Evolutionary conservation across 768 basidiomycete genomes (phyloP).

Genomic region (Rhodotorula diobovata): DNA sequence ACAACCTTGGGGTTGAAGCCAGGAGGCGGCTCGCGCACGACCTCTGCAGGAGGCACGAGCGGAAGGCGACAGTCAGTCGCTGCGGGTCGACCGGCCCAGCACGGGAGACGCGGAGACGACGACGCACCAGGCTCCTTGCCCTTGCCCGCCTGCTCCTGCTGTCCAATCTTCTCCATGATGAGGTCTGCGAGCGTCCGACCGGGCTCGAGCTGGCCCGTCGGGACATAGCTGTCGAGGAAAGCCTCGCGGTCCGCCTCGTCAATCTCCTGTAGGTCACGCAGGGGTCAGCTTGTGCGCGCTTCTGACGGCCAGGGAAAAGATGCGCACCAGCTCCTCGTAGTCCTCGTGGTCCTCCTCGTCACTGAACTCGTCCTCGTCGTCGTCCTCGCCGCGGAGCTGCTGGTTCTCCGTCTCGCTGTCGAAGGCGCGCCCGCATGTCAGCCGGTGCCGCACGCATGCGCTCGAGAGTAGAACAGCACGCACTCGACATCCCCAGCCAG

Average conservation of each 20-base stretch:
- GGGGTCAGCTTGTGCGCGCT: conserved; percentile 2
- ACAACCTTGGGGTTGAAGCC: conserved; percentile 89
- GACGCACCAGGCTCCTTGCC: conserved; percentile 52
- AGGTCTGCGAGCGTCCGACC: conserved; percentile 81
- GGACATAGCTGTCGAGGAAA: conserved; percentile 74
- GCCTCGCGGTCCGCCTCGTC: conserved; percentile 76
- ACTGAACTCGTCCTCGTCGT: conserved; percentile 52
- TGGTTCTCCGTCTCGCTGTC: conserved; percentile 24
- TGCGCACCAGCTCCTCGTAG: conserved; percentile 52
- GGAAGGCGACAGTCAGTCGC: too few relatives aligned
- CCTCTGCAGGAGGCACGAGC: neutral
- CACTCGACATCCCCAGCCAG: conserved; percentile 32
- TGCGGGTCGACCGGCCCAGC: neutral
- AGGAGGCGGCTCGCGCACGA: conserved; percentile 42
- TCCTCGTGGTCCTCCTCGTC: conserved; percentile 53
- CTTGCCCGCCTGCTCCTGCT: conserved; percentile 52
- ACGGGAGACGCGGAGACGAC: neutral
- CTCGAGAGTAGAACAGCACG: neutral
- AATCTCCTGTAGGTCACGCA: conserved; percentile 55
- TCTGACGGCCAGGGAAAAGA: neutral
- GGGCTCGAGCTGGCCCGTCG: conserved; percentile 52
- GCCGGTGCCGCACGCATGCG: neutral
- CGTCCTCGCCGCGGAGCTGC: conserved; percentile 52
- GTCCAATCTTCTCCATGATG: conserved; percentile 89
- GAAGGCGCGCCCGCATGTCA: neutral